Evolutionary conservation across 2,329 filamentous ascomycete genomes (phyloP).

Genomic region (Laburnicola sp.): DNA sequence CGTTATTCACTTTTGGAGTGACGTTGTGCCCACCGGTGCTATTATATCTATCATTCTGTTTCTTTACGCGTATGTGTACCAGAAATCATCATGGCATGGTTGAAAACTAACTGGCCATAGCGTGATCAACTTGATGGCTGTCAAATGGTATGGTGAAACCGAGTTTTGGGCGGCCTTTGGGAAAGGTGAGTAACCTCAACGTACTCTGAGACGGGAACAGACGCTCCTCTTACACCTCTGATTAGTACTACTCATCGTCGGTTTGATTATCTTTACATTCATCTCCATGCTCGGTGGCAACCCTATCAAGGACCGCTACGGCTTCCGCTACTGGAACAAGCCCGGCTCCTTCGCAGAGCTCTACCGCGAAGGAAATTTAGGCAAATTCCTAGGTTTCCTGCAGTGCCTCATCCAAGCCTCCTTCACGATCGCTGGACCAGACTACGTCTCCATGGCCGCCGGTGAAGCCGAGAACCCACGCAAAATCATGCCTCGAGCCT

Average conservation of each 20-base stretch:
- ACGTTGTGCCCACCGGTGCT: slow-evolving; percentile 61
- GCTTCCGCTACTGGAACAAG: slow-evolving; percentile 55
- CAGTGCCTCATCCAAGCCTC: slow-evolving; percentile 68
- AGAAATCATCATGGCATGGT: too few relatives aligned
- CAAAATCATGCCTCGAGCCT: slow-evolving; percentile 56
- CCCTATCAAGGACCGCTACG: slow-evolving; percentile 58
- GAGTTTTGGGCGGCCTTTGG: slow-evolving; percentile 75
- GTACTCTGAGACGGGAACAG: too few relatives aligned
- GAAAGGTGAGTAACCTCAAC: slow-evolving; percentile 30
- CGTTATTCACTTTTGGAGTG: slow-evolving; percentile 53
- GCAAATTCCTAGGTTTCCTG: slow-evolving; percentile 75
- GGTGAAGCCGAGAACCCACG: slow-evolving; percentile 42
- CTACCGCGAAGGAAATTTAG: slow-evolving; percentile 67
- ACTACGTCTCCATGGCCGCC: slow-evolving; percentile 43
- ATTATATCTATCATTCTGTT: slow-evolving; percentile 64
- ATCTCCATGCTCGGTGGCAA: slow-evolving; percentile 83
- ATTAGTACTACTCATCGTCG: slow-evolving; percentile 50
- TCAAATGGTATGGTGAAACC: slow-evolving; percentile 54
- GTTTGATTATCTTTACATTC: slow-evolving; percentile 64
- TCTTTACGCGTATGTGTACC: slow-evolving; percentile 60
- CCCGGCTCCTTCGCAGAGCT: slow-evolving; percentile 71
- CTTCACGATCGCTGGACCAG: slow-evolving; percentile 41
- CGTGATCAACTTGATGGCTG: slow-evolving; percentile 67
- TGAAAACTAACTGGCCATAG: slow-evolving; percentile 35
- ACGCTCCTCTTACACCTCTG: neutral